Evolutionary conservation across 2,329 filamentous ascomycete species (phyloP).

Genomic region (Magnaporthiopsis poae): DNA sequence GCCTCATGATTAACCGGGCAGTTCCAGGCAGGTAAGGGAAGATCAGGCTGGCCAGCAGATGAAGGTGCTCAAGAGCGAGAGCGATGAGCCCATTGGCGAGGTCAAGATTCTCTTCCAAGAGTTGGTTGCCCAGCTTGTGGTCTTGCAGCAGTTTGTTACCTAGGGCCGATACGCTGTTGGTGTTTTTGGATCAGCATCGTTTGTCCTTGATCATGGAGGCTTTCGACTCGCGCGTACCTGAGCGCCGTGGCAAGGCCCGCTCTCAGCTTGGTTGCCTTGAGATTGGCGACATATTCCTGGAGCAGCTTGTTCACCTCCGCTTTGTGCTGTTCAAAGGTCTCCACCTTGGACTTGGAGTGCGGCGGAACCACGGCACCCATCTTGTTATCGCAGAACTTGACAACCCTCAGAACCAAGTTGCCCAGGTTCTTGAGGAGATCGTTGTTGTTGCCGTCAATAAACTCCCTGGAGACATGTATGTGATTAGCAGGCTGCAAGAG

Average conservation of each 20-base stretch:
- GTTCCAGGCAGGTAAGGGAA: slow-evolving; percentile 81
- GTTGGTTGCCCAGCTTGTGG: slow-evolving; percentile 31
- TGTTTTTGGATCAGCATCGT: neutral
- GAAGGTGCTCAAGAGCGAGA: slow-evolving; percentile 72
- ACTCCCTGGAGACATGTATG: slow-evolving; percentile 3
- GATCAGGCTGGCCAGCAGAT: slow-evolving; percentile 69
- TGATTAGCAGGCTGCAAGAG: neutral
- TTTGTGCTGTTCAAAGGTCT: slow-evolving; percentile 3
- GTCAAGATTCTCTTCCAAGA: slow-evolving; percentile 43
- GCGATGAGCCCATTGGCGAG: slow-evolving; percentile 55
- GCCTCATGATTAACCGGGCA: slow-evolving; percentile 61
- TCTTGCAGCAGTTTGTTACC: slow-evolving; percentile 40
- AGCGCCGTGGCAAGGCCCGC: slow-evolving; percentile 56
- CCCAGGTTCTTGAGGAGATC: slow-evolving; percentile 53
- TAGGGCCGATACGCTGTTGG: slow-evolving; percentile 41
- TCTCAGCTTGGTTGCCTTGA: slow-evolving; percentile 64
- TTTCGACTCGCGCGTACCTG: slow-evolving; percentile 44
- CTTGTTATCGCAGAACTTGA: slow-evolving; percentile 62
- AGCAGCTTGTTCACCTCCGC: slow-evolving; percentile 55
- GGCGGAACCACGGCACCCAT: slow-evolving; percentile 54
- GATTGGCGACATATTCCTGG: slow-evolving; percentile 54
- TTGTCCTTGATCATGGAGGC: slow-evolving; percentile 11
- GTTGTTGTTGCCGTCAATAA: slow-evolving; percentile 56
- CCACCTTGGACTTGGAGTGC: slow-evolving; percentile 5
- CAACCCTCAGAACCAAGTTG: slow-evolving; percentile 51